These are phyloP conservation scores for Mycena rosella DNA, from an alignment of 768 basidiomycete genomes.

Conservation along the genomic window DNA sequence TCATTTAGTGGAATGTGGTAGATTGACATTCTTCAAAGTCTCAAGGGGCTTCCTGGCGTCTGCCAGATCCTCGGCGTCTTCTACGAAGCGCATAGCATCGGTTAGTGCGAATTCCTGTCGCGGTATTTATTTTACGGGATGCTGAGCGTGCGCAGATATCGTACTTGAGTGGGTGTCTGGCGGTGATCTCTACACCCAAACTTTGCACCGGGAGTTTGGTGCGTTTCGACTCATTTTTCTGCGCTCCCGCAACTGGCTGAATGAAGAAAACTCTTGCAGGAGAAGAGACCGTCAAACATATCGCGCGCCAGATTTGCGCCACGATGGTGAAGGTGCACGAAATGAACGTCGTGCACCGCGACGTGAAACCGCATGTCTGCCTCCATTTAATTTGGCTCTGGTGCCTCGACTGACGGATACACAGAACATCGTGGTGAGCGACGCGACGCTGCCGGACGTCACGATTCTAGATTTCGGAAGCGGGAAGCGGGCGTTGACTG, in stretches of 20 bases:
- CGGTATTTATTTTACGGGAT: background rate
- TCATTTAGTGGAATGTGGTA: background rate
- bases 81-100: background rate
- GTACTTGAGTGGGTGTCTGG: constrained; percentile 2
- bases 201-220: background rate
- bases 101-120: constrained; percentile 1
- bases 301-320: constrained; percentile 13
- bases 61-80: constrained; percentile 1
- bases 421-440: constrained; percentile 12
- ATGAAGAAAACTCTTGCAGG: background rate
- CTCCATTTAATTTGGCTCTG: background rate
- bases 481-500: background rate
- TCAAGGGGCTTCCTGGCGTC: constrained; percentile 4
- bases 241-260: background rate
- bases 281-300: constrained; percentile 5
- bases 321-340: background rate
- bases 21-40: background rate
- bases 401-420: background rate
- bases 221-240: background rate
- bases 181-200: background rate
- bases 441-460: background rate
- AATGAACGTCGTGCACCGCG: background rate
- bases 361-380: constrained; percentile 1
- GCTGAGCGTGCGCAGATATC: background rate
- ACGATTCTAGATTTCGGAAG: constrained; percentile 9